These are phyloP conservation scores for Erysimum cheiri DNA, from an alignment of 441 rosid genomes.

Conservation along the genomic window DNA sequence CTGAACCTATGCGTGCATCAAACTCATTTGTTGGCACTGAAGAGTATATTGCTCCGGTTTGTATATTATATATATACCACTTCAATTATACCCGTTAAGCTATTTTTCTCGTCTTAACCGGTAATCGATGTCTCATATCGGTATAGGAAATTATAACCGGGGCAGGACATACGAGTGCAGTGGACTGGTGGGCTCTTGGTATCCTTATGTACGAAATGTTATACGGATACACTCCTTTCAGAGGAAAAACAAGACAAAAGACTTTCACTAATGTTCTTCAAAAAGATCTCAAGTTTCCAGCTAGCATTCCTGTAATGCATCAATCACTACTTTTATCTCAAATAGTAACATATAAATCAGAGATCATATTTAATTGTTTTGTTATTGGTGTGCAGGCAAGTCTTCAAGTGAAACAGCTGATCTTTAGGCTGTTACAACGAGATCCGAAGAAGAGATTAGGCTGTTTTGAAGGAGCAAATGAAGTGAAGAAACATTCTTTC, in stretches of 20 bases:
- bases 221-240: conserved; percentile 95
- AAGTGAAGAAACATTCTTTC: conserved; percentile 79
- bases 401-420: conserved; percentile 69
- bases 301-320: conserved; percentile 60
- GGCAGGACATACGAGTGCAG: conserved; percentile 97
- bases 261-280: conserved; percentile 91
- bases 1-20: conserved; percentile 97
- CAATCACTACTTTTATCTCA: conserved; percentile 3
- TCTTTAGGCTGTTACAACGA: conserved; percentile 72
- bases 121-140: conserved; percentile 18
- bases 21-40: conserved; percentile 99
- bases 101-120: conserved; percentile 9
- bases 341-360: conserved; percentile 39
- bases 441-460: conserved; percentile 88
- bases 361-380: conserved; percentile 39
- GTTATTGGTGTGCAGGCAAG: conserved; percentile 34
- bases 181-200: conserved; percentile 99
- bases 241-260: conserved; percentile 96
- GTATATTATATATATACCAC: conserved; percentile 37
- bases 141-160: conserved; percentile 87
- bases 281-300: conserved; percentile 85
- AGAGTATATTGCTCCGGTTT: conserved; percentile 96
- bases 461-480: conserved; percentile 81
- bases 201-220: conserved; percentile 94
- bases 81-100: not conserved